phyloP scores from a whole-genome alignment of 2,329 filamentous ascomycete species.

The Beauveria pseudobassiana region DNA sequence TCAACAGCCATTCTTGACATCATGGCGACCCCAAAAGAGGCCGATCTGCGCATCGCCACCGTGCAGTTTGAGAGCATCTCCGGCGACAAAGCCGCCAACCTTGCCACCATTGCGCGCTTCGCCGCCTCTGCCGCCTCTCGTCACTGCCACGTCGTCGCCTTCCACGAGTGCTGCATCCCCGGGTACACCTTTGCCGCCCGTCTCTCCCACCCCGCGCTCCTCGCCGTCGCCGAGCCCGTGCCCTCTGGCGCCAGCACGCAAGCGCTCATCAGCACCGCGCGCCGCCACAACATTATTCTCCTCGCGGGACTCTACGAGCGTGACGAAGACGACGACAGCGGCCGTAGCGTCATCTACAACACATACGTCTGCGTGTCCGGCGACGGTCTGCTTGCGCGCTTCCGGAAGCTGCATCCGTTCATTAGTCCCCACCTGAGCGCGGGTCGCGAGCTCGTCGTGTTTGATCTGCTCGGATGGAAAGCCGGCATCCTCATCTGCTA shows the following conservation, averaged over 20 bases:
- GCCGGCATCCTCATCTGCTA: slow-evolving; percentile 17
- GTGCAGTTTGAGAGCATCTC: slow-evolving; percentile 13
- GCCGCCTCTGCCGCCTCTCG: not conserved
- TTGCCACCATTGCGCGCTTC: slow-evolving; percentile 8
- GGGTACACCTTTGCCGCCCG: slow-evolving; percentile 13
- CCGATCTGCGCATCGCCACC: slow-evolving; percentile 10
- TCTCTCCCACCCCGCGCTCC: not conserved
- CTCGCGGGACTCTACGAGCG: slow-evolving; percentile 13
- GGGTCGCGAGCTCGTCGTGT: slow-evolving; percentile 13
- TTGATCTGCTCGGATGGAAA: slow-evolving; percentile 15
- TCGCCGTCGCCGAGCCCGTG: slow-evolving; percentile 9
- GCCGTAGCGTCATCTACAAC: slow-evolving; percentile 10
- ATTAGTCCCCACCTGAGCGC: slow-evolving; percentile 13
- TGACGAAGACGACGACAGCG: slow-evolving; percentile 1
- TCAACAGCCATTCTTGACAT: not conserved
- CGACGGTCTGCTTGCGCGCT: slow-evolving; percentile 12
- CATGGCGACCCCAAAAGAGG: not conserved
- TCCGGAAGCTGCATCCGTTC: slow-evolving; percentile 16
- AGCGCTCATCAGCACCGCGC: slow-evolving; percentile 1
- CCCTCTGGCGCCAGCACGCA: slow-evolving; percentile 5
- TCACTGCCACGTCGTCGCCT: slow-evolving; percentile 10
- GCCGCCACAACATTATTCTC: not conserved
- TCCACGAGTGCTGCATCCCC: slow-evolving; percentile 13
- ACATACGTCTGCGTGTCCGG: slow-evolving; percentile 15
- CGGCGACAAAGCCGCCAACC: slow-evolving; percentile 13